phyloP scores from a whole-genome alignment of 2,329 filamentous ascomycete genomes.

The Xylaria hypoxylon region DNA sequence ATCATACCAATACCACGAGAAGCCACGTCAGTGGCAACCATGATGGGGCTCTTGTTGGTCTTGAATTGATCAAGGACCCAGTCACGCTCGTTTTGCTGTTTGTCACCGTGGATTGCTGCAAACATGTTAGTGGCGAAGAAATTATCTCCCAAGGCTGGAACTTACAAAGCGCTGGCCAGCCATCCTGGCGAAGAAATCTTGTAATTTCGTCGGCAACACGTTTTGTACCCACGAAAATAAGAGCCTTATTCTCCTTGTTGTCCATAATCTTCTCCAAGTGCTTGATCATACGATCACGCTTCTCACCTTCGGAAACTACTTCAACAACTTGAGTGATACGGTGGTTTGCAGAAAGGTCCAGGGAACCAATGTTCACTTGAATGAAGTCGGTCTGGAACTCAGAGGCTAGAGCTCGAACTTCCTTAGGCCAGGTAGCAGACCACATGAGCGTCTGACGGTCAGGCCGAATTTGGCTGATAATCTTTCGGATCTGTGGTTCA shows the following conservation, averaged over 20 bases:
- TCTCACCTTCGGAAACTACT: constrained; percentile 95
- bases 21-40: constrained; percentile 99
- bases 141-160: constrained; percentile 56
- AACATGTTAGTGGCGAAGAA: constrained; percentile 58
- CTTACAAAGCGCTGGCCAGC: constrained; percentile 96
- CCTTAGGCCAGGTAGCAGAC: constrained; percentile 99
- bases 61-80: constrained; percentile 99
- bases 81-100: constrained; percentile 99
- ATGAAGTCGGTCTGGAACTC: constrained; percentile 97
- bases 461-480: constrained; percentile 95
- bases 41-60: constrained; percentile 98
- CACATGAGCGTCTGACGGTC: constrained; percentile 99
- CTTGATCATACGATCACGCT: constrained; percentile 97
- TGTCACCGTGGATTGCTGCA: constrained; percentile 95
- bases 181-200: constrained; percentile 95
- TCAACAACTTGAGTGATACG: constrained; percentile 98
- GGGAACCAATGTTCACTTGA: constrained; percentile 97
- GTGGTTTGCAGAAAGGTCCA: constrained; percentile 96
- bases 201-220: constrained; percentile 98
- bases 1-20: constrained; percentile 99
- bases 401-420: constrained; percentile 89
- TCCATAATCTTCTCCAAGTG: constrained; percentile 99
- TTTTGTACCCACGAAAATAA: constrained; percentile 94
- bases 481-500: constrained; percentile 99
- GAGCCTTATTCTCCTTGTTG: constrained; percentile 91